Evolutionary conservation across 1,139 yeast genomes (phyloP).

Genomic region (Yamadazyma pseudoaaseri): DNA sequence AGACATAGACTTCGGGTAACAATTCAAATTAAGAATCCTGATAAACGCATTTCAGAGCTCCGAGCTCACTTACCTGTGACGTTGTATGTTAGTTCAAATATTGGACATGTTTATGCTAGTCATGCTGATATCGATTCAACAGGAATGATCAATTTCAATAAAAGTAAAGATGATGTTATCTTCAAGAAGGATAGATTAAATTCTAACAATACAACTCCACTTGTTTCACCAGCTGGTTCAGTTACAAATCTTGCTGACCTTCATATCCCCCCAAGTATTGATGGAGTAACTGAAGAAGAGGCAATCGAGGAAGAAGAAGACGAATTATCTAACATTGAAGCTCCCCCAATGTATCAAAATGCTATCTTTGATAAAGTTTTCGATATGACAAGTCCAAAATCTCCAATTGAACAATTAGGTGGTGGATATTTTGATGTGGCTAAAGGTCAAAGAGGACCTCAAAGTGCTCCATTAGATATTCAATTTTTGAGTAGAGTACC

Average conservation of each 20-base stretch:
- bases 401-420: slow-evolving; percentile 41
- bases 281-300: neutral
- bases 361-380: slow-evolving; percentile 36
- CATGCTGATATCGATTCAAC: slow-evolving; percentile 53
- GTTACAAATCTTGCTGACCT: neutral
- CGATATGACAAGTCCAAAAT: slow-evolving; percentile 35
- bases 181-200: slow-evolving; percentile 25
- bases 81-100: slow-evolving; percentile 54
- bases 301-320: slow-evolving; percentile 30
- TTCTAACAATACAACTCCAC: slow-evolving; percentile 10
- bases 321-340: slow-evolving; percentile 28
- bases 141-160: slow-evolving; percentile 41
- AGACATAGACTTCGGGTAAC: slow-evolving; percentile 60
- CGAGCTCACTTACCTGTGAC: slow-evolving; percentile 66
- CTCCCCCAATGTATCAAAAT: slow-evolving; percentile 45
- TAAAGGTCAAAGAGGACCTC: slow-evolving; percentile 11
- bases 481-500: slow-evolving; percentile 20
- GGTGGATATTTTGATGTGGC: slow-evolving; percentile 18
- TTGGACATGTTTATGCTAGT: slow-evolving; percentile 50
- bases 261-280: neutral
- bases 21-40: slow-evolving; percentile 55
- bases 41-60: slow-evolving; percentile 66
- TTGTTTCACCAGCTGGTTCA: slow-evolving; percentile 11
- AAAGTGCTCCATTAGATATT: slow-evolving; percentile 10
- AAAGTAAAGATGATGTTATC: slow-evolving; percentile 34